Conservation (phyloP, 257 asterid species). For the Nicotiana sylvestris region DNA sequence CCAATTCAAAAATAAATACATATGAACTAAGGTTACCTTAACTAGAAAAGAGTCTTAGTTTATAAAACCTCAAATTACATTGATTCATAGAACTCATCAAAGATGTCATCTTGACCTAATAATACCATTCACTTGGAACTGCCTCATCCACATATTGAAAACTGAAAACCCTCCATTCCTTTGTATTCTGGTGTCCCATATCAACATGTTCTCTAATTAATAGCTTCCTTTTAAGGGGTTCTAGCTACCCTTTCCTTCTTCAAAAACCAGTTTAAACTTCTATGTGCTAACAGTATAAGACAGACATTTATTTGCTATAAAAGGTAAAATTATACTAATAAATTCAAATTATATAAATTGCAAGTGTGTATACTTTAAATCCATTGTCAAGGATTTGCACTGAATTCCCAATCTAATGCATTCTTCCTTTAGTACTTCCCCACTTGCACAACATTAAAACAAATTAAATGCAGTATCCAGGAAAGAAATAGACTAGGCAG, state of each 20-base stretch:
- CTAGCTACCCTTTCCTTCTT: too few species aligned
- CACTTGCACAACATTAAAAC: neutral
- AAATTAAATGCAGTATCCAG: neutral
- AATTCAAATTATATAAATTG: too few species aligned
- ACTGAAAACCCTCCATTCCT: neutral
- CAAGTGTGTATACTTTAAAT: too few species aligned
- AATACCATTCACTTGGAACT: neutral
- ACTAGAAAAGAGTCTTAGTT: neutral
- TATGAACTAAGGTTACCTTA: neutral
- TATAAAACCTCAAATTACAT: neutral
- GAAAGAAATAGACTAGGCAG: neutral
- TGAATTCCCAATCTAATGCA: too few species aligned
- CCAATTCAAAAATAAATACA: too few species aligned
- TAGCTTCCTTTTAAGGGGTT: neutral
- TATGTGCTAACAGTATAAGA: too few species aligned
- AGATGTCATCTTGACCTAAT: neutral
- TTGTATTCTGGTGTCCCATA: neutral
- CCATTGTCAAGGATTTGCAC: too few species aligned
- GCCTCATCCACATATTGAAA: neutral
- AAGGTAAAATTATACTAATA: too few species aligned
- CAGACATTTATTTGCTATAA: too few species aligned
- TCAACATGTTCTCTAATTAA: neutral
- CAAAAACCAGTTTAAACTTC: too few species aligned
- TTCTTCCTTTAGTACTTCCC: too few species aligned
- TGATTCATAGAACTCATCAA: neutral